Evolutionary conservation across 768 basidiomycete species (phyloP).

Genomic region (Leccinum barrowsii): DNA sequence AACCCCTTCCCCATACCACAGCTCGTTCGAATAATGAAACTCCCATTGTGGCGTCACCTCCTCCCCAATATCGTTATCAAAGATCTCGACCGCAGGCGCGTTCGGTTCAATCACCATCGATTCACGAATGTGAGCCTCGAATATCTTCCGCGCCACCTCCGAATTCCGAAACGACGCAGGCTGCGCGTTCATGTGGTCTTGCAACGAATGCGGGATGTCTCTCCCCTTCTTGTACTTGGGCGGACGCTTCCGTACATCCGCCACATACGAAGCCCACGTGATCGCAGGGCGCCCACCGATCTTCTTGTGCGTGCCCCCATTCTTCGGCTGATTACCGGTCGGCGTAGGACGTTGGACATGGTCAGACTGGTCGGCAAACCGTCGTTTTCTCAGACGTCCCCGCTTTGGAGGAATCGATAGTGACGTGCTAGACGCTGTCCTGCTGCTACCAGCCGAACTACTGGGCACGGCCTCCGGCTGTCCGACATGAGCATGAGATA

Average conservation of each 20-base stretch:
- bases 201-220: conserved; percentile 59
- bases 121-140: conserved; percentile 62
- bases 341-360: not conserved
- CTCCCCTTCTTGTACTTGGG: conserved; percentile 33
- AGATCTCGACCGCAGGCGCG: conserved; percentile 64
- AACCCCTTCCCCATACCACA: conserved; percentile 71
- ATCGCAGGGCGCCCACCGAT: conserved; percentile 11
- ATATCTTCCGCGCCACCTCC: conserved; percentile 47
- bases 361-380: not conserved
- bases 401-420: not conserved
- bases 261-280: conserved; percentile 22
- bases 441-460: conserved; percentile 9
- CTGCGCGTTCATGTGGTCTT: conserved; percentile 63
- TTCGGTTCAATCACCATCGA: conserved; percentile 64
- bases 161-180: conserved; percentile 38
- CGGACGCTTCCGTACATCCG: conserved; percentile 11
- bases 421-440: conserved; percentile 17
- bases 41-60: conserved; percentile 79
- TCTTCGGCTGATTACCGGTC: not conserved
- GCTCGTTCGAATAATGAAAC: conserved; percentile 80
- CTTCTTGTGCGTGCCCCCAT: not conserved
- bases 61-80: conserved; percentile 59
- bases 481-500: conserved; percentile 2
- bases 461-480: not conserved
- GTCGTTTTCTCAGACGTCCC: not conserved